Percentiles rank a stretch among this genome's conserved stretches.
Evolutionary conservation across 345 rosid species (phyloP).

Genomic region (Camelina laxa): DNA sequence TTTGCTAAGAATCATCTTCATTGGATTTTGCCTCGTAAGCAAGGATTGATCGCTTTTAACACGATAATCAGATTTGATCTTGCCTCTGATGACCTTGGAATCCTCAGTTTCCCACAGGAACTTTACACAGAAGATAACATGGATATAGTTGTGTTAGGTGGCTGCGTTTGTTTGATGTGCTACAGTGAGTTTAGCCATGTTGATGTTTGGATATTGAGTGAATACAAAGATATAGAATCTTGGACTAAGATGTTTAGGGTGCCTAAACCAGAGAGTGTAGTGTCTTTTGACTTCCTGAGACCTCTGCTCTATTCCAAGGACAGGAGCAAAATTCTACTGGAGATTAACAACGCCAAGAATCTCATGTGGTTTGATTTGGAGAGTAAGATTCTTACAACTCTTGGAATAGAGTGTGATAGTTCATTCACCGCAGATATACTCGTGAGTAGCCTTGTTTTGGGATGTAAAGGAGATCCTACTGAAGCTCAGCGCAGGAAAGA

Average conservation of each 20-base stretch:
- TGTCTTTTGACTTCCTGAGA: constrained; percentile 35
- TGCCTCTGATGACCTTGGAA: constrained; percentile 38
- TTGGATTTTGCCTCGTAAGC: constrained; percentile 47
- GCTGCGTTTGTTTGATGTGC: constrained; percentile 43
- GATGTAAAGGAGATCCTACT: constrained; percentile 25
- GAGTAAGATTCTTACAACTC: constrained; percentile 25
- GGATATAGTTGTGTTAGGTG: constrained; percentile 51
- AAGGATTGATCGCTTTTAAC: neutral
- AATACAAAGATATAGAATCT: constrained; percentile 44
- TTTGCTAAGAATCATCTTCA: constrained; percentile 50
- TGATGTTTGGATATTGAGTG: constrained; percentile 60
- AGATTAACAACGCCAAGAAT: constrained; percentile 39
- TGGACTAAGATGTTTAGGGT: constrained; percentile 53
- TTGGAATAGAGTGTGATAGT: constrained; percentile 40
- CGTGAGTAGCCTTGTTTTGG: constrained; percentile 55
- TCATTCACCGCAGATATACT: constrained; percentile 29
- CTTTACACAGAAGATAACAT: neutral
- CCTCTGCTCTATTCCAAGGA: constrained; percentile 50
- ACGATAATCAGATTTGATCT: constrained; percentile 51
- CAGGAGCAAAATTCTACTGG: constrained; percentile 49
- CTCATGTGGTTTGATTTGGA: constrained; percentile 56
- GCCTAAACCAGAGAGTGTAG: constrained; percentile 11
- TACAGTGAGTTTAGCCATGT: constrained; percentile 25
- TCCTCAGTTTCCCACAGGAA: constrained; percentile 42
- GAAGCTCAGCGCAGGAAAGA: constrained; percentile 10